Conservation (phyloP, 139 green algal species). For the Nannochloris sp. region DNA sequence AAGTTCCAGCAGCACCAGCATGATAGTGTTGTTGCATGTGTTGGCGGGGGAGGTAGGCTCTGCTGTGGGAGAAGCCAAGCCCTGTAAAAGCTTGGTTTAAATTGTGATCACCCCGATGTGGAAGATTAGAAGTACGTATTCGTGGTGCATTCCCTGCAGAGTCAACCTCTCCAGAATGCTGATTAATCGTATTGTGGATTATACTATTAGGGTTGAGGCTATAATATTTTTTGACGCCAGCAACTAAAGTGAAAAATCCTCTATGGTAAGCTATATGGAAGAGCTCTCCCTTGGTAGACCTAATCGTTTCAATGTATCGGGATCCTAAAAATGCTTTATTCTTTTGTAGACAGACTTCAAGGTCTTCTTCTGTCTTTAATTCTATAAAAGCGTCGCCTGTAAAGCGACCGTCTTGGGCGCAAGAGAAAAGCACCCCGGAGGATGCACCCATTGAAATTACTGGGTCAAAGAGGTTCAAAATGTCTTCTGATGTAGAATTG, state of each 20-base stretch:
- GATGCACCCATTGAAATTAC: constrained; percentile 44
- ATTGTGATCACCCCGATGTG: no score
- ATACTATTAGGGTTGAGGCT: no score
- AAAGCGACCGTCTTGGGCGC: constrained; percentile 57
- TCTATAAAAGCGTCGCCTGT: constrained; percentile 83
- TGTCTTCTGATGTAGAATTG: constrained; percentile 53
- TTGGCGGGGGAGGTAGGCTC: no score
- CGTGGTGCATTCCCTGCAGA: no score
- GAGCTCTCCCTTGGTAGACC: constrained; percentile 56
- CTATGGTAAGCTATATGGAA: constrained; percentile 30
- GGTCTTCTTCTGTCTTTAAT: constrained; percentile 44
- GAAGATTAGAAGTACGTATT: no score
- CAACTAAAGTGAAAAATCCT: constrained; percentile 19
- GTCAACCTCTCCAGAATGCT: no score
- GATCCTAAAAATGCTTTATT: constrained; percentile 62
- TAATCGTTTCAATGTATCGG: constrained; percentile 76
- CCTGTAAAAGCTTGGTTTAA: no score
- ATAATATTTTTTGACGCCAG: constrained; percentile 2
- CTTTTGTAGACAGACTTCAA: constrained; percentile 48
- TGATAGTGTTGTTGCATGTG: no score
- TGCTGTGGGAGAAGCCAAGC: no score
- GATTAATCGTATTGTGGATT: no score
- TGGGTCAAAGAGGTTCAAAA: constrained; percentile 55
- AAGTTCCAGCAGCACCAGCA: no score
- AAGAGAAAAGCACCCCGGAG: constrained; percentile 65